These are phyloP conservation scores for Pythium pyrilobum DNA, from an alignment of 352 stramenopile species.

Conservation along the genomic window DNA sequence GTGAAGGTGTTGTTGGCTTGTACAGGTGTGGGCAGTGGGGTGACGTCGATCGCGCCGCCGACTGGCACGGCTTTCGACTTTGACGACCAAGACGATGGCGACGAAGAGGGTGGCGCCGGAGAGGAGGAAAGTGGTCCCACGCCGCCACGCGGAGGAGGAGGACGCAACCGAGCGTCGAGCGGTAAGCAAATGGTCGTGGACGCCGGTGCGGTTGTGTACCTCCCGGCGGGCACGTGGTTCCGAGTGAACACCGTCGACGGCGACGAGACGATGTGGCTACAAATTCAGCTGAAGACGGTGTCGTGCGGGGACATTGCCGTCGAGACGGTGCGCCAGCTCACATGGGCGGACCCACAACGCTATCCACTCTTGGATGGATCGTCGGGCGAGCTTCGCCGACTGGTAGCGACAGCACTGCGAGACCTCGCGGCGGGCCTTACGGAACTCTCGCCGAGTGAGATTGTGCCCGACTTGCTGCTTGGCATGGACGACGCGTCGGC, in stretches of 20 bases:
- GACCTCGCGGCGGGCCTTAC: background rate
- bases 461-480: conserved; percentile 5
- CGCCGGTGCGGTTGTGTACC: conserved; percentile 44
- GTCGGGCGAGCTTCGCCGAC: no score
- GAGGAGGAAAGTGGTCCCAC: no score
- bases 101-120: background rate
- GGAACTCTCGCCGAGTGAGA: background rate
- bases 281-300: conserved; percentile 30
- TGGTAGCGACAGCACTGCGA: conserved; percentile 1
- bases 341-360: background rate
- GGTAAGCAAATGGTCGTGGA: conserved; percentile 14
- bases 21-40: background rate
- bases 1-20: background rate
- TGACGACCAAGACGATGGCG: conserved; percentile 15
- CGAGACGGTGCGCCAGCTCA: conserved; percentile 27
- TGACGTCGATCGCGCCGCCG: background rate
- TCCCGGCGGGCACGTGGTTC: conserved; percentile 50
- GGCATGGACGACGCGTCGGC: background rate
- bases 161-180: background rate
- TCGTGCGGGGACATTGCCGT: conserved; percentile 21
- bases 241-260: conserved; percentile 16
- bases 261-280: conserved; percentile 27
- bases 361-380: no score
- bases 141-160: background rate
- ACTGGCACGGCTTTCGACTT: conserved; percentile 16